Conservation (phyloP, 2,329 filamentous ascomycete genomes). For the Aspergillus felis region DNA sequence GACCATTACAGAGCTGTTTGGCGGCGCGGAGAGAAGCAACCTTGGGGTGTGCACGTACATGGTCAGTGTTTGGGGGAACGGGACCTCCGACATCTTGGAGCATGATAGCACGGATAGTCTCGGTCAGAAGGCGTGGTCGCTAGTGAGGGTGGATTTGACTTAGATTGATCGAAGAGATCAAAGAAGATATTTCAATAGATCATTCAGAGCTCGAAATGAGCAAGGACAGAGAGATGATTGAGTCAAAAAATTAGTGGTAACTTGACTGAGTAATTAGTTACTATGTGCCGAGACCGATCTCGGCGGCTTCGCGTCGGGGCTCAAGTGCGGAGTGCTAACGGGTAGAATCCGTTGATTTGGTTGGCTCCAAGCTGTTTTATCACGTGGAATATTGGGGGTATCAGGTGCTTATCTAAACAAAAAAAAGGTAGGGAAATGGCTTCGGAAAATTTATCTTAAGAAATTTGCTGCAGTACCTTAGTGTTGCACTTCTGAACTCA, state of each 20-base stretch:
- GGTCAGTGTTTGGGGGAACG: constrained; percentile 72
- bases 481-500: not conserved
- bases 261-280: not conserved
- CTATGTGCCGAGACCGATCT: constrained; percentile 11
- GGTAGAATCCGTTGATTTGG: not conserved
- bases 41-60: constrained; percentile 53
- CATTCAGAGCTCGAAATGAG: not conserved
- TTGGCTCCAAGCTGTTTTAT: not conserved
- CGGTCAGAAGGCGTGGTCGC: not conserved
- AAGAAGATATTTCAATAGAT: not conserved
- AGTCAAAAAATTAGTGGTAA: not conserved
- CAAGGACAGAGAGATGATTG: not conserved
- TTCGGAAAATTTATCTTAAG: not conserved
- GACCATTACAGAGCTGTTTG: not conserved
- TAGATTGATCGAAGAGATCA: not conserved
- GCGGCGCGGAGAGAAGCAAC: constrained; percentile 13
- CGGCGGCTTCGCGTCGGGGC: constrained; percentile 3
- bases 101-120: constrained; percentile 24
- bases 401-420: constrained; percentile 4
- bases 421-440: not conserved
- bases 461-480: not conserved
- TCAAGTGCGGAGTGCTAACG: not conserved
- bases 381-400: constrained; percentile 7
- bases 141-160: not conserved
- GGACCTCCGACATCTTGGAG: constrained; percentile 58